Evolutionary conservation across 2,329 filamentous ascomycete species (phyloP).

Genomic region (Hymenoscyphus repandus): DNA sequence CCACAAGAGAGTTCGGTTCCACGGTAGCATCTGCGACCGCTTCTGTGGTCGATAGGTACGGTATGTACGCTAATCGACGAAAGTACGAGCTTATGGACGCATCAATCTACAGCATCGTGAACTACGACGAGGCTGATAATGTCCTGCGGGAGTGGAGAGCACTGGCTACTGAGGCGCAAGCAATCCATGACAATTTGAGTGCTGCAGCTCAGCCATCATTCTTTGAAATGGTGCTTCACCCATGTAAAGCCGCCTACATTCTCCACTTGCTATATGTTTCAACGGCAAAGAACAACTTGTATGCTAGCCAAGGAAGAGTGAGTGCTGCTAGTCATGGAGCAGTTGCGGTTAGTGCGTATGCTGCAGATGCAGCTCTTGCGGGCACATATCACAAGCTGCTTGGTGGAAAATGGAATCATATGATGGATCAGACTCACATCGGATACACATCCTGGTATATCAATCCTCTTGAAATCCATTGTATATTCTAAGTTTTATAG

Average conservation of each 20-base stretch:
- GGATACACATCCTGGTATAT: slow-evolving; percentile 14
- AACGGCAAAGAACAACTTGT: slow-evolving; percentile 14
- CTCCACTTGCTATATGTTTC: slow-evolving; percentile 10
- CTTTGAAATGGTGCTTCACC: slow-evolving; percentile 17
- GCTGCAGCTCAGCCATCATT: slow-evolving; percentile 11
- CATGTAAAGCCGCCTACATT: slow-evolving; percentile 12
- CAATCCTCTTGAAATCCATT: background rate
- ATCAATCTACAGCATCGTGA: slow-evolving; percentile 12
- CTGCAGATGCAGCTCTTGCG: slow-evolving; percentile 10
- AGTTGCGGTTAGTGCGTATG: slow-evolving; percentile 8
- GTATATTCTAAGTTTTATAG: background rate
- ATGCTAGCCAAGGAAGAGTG: slow-evolving; percentile 10
- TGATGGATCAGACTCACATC: slow-evolving; percentile 18
- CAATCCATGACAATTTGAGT: slow-evolving; percentile 10
- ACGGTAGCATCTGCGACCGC: slow-evolving; percentile 4
- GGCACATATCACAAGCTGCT: slow-evolving; percentile 13
- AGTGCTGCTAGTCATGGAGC: slow-evolving; percentile 8
- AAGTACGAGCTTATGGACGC: slow-evolving; percentile 15
- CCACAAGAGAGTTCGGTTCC: slow-evolving; percentile 14
- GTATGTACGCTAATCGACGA: slow-evolving; percentile 8
- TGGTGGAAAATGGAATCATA: slow-evolving; percentile 18
- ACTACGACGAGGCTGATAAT: slow-evolving; percentile 14
- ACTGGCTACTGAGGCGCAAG: slow-evolving; percentile 10
- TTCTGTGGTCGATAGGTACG: slow-evolving; percentile 12
- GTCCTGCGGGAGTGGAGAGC: slow-evolving; percentile 9